Evolutionary conservation across 805 yeast species (phyloP), one percentile per base, ranked within the genome.

Genomic region (Kodamaea nitidulidarum): DNA sequence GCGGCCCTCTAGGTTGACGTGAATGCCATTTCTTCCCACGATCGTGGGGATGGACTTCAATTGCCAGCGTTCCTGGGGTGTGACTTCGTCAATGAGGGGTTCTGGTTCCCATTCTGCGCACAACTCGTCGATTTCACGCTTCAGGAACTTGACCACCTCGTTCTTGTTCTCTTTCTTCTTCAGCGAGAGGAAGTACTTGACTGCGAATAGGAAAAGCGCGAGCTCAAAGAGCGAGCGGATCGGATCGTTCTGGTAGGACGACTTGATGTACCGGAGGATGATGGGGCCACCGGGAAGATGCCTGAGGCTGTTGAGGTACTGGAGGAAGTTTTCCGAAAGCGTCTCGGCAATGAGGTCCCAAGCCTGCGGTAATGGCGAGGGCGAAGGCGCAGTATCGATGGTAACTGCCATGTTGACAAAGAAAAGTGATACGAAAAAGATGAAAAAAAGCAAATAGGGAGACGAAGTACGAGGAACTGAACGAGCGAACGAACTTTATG

Each of bases 241-340:
- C 1, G 98, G 98, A 60, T 93, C 98, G 61, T 93, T 79, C 59
- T 88, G 88, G 58, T 90, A 90, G 2, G 97, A 88, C 9, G 88
- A 80, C 47, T 73, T 73, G 53, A 93, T 81, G 61, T 93, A 93
- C 41, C 88, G 64, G 22, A 82, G 64, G 4, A 81, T 54, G 40
- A 77, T 64, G 32, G 63, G 66, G 11, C 84, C 84, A 40, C 84
- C 84, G 1, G 86, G 86, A 4, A 68, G 33, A 24, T 49, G 56
- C 25, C 60, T 65, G 32, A 69, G 55, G 36, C 51, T 53, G 46
- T 64, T 58, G 39, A 69, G 51, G 43, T 66, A 68, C 28, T 49
- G 52, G 11, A 63, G 55, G 44, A 69, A 63, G 20, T 53, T 55
- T 31, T 61, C 61, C 9, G 62, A 55, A 28, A 68, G 52, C 4